Percentiles rank a stretch among this genome's conserved stretches.
phyloP scores from a whole-genome alignment of 306 rosid species.

The Vachellia collinsii region DNA sequence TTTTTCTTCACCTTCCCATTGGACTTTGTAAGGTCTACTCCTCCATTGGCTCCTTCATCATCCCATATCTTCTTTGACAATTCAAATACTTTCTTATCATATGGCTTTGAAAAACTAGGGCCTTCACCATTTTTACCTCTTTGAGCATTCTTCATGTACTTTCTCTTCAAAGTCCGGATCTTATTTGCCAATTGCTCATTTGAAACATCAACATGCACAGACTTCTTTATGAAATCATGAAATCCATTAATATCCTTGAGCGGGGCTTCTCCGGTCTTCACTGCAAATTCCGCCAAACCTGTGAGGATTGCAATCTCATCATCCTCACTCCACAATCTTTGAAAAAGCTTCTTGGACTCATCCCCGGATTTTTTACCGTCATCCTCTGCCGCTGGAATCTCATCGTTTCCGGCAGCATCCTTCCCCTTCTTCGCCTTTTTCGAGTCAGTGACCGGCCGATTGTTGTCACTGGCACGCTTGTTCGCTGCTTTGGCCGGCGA shows the following conservation, averaged over 20 bases:
- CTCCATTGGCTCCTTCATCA: constrained; percentile 23
- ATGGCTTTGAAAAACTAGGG: constrained; percentile 40
- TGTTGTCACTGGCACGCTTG: constrained; percentile 42
- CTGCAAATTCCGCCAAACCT: constrained; percentile 48
- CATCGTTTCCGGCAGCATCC: background rate
- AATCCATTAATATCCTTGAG: constrained; percentile 36
- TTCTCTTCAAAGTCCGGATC: constrained; percentile 62
- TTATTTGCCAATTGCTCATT: constrained; percentile 53
- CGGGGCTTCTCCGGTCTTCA: constrained; percentile 47
- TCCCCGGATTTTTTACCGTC: constrained; percentile 44
- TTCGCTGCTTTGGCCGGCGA: constrained; percentile 35
- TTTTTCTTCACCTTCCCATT: constrained; percentile 40
- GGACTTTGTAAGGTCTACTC: constrained; percentile 32
- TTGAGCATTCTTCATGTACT: constrained; percentile 35
- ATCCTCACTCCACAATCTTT: constrained; percentile 63
- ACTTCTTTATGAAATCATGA: constrained; percentile 52
- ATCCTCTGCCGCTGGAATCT: constrained; percentile 36
- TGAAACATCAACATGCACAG: constrained; percentile 46
- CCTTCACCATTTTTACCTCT: constrained; percentile 45
- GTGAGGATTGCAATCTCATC: constrained; percentile 56
- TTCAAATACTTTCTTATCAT: constrained; percentile 49
- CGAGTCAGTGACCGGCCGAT: background rate
- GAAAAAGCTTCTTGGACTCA: constrained; percentile 49
- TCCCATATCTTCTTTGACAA: constrained; percentile 68
- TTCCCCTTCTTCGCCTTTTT: constrained; percentile 47